Base-by-base conservation (phyloP, 2,329 filamentous ascomycete species). In the Alternaria dauci region DNA sequence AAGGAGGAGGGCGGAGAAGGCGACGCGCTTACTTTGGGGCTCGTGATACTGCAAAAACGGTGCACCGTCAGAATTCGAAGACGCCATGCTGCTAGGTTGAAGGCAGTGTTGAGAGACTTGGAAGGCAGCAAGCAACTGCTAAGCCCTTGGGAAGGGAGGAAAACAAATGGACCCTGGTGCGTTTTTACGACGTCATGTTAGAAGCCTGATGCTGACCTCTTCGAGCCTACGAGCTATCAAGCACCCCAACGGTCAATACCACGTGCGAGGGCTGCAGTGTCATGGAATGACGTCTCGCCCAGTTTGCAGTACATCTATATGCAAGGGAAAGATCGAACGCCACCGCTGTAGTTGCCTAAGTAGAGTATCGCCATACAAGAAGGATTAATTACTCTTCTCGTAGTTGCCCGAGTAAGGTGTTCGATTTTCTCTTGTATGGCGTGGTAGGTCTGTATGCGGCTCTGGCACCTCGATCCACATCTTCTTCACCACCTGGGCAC, bases 31-130 rank as follows among this genome's bases (percentile, higher is more conserved):
- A 61, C 55, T 59, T 28, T 53, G 46, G 28, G 55, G 51, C 47
- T 62, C 36, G 39, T 64, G 61, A 48, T 64, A 62, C 41, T 59
- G 61, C 32, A 63, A 32, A 32, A 61, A 63, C 23, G 48, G 43
- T 7, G 52, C 56, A 7, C 42, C 23, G 16, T 51, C 39, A 7
- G 52, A n/a, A 14, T 25, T 44, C 5, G 52, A 36, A 14, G 52
- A 38, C 28, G 44, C 8, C 52, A 51, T 55, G 38, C 26, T 41
- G n/a, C 26, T 41, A n/a, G n/a, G 18, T 41, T n/a, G 18, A 25
- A 41, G 39, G 26, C 7, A n/a, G 38, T 42, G 32, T 12, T 42
- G 42, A 20, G 39, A 41, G 25, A 12, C 41, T 42, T 39, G 34
- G 38, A 25, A 34, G 18, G 18, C 32, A 50, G 46, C 44, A 42